A percentile compares a stretch with the other conserved stretches of the same genome.
These are phyloP conservation scores for Quercus gilva DNA, from an alignment of 306 rosid species.

Conservation along the genomic window DNA sequence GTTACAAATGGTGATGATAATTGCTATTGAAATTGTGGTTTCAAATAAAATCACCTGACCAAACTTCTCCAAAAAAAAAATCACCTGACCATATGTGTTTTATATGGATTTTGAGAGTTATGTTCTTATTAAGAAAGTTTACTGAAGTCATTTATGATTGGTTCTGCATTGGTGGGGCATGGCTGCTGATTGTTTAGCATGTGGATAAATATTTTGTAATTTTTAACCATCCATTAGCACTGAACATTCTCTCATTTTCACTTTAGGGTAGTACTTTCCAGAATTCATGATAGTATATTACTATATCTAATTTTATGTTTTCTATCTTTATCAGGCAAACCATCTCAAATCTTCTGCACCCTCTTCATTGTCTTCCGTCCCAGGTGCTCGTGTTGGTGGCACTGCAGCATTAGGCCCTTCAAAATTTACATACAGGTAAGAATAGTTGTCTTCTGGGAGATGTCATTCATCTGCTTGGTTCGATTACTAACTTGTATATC, in stretches of 20 bases:
- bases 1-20: conserved; percentile 4
- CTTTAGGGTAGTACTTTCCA: not conserved
- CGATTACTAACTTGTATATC: conserved; percentile 41
- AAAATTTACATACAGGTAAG: conserved; percentile 83
- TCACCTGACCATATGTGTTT: not conserved
- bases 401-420: conserved; percentile 69
- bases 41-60: not conserved
- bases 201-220: not conserved
- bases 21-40: not conserved
- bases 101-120: not conserved
- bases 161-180: not conserved
- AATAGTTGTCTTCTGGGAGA: conserved; percentile 17
- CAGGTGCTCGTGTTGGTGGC: conserved; percentile 57
- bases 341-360: conserved; percentile 56
- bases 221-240: not conserved
- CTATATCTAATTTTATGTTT: conserved; percentile 1
- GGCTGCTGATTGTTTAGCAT: not conserved
- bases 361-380: conserved; percentile 49
- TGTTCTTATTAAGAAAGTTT: not conserved
- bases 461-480: conserved; percentile 7
- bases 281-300: not conserved
- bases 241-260: not conserved
- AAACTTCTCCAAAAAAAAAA: not conserved
- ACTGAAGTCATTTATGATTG: not conserved
- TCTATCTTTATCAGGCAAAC: conserved; percentile 59